These are phyloP conservation scores for Sphagnum contortum DNA, from an alignment of 225 moss, liverwort and hornwort species.

Conservation along the genomic window DNA sequence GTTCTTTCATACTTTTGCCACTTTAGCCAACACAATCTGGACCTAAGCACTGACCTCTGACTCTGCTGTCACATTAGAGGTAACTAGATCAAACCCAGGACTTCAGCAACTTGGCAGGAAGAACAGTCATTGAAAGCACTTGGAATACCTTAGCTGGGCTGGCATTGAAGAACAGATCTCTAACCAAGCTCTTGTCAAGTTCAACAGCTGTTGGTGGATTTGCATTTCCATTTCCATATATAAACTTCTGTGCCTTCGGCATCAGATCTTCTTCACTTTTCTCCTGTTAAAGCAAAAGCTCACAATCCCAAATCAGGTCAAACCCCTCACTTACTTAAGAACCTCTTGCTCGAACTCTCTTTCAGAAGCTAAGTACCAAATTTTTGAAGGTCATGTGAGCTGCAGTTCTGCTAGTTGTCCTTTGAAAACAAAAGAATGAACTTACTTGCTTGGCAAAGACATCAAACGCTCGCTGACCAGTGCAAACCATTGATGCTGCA, in stretches of 20 bases:
- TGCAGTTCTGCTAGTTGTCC: too few species aligned
- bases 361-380: too few species aligned
- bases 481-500: conserved; percentile 41
- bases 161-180: conserved; percentile 82
- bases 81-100: too few species aligned
- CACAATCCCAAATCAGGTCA: conserved; percentile 4
- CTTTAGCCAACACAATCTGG: too few species aligned
- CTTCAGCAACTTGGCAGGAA: conserved; percentile 1
- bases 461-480: conserved; percentile 78
- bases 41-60: too few species aligned
- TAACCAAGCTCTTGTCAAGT: conserved; percentile 67
- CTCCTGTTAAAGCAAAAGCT: conserved; percentile 13
- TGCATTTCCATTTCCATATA: conserved; percentile 58
- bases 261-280: conserved; percentile 52
- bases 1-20: too few species aligned
- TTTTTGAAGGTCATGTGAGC: too few species aligned
- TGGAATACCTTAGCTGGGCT: conserved; percentile 70
- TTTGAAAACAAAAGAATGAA: too few species aligned
- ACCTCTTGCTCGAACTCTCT: too few species aligned
- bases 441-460: conserved; percentile 75
- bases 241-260: conserved; percentile 68
- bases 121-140: not conserved
- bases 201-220: conserved; percentile 77
- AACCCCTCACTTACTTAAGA: too few species aligned
- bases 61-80: too few species aligned